Evolutionary conservation across 1,284 basidiomycete species (phyloP), one percentile per base, ranked within the genome.

Genomic region (Moesziomyces sp.): DNA sequence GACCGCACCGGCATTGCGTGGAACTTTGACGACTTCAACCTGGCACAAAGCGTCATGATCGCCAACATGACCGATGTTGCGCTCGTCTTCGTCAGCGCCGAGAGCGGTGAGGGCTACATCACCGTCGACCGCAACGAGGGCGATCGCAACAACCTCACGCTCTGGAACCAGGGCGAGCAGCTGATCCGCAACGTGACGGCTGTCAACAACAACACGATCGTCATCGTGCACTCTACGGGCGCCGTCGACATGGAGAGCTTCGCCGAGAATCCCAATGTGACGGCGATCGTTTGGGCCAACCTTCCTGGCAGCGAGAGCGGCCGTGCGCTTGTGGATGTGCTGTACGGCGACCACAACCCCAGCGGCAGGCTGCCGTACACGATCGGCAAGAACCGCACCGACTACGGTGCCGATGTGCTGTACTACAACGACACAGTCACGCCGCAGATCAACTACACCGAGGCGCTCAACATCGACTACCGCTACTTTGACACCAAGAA

Each of bases 131-230:
- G 14, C 28, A 73, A 68, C 54, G 65, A 61, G 34, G 91, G 91
- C 52, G 92, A 94, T 80, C 86, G 88, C 44, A 91, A 91, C 73
- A 93, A 93, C 83, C 84, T 94, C 47, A 91, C 91, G 0, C 89
- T 91, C 0, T 93, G 92, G 92, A 87, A 90, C 65, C 88, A 88
- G 53, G 92, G 92, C 8, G 91, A 93, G 46, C 51, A 79, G 66
- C 63, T 81, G 9, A 69, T 82, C 53, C 52, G 62, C 24, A 56
- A 58, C 18, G 80, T 82, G 18, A 71, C 79, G 0, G 46, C 55
- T 2, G 56, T 69, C 45, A 78, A 77, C 69, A 76, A 74, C 67
- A 79, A 81, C 64, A 78, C 78, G 23, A 66, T 82, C 10, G 80
- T 82, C 28, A 66, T 82, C 14, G 61, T 82, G 18, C 77, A 80